These are phyloP conservation scores for Tirmania nivea DNA, from an alignment of 495 filamentous ascomycete species.

Conservation along the genomic window DNA sequence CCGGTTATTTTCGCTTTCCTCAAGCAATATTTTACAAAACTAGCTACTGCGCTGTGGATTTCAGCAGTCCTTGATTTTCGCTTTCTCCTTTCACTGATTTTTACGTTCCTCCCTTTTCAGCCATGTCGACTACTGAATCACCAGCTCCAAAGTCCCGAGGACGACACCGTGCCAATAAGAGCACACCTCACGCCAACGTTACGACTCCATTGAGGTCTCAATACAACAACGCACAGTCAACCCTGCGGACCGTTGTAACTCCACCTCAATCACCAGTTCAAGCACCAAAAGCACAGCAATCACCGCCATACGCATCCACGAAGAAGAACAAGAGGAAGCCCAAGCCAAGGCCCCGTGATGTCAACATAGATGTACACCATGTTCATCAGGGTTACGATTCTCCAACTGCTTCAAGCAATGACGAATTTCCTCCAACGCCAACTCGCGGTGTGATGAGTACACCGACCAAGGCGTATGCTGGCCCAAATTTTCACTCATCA, in stretches of 20 bases:
- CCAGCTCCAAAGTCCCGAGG: neutral
- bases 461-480: conserved; percentile 53
- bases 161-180: neutral
- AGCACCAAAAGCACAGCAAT: neutral
- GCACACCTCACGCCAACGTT: neutral
- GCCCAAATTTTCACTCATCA: conserved; percentile 86
- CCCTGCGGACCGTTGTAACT: neutral
- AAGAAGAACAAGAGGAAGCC: neutral
- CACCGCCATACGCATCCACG: neutral
- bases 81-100: neutral
- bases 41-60: too few species aligned
- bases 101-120: neutral
- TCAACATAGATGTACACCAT: neutral
- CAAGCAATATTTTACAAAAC: too few species aligned
- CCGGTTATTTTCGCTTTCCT: too few species aligned
- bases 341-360: neutral
- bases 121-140: neutral
- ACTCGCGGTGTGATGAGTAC: conserved; percentile 22
- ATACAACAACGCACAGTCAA: neutral
- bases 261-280: neutral
- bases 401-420: neutral
- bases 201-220: neutral
- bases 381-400: neutral
- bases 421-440: neutral
- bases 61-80: too few species aligned